Conservation (phyloP, 768 basidiomycete species). For the Auriscalpium orientale region DNA sequence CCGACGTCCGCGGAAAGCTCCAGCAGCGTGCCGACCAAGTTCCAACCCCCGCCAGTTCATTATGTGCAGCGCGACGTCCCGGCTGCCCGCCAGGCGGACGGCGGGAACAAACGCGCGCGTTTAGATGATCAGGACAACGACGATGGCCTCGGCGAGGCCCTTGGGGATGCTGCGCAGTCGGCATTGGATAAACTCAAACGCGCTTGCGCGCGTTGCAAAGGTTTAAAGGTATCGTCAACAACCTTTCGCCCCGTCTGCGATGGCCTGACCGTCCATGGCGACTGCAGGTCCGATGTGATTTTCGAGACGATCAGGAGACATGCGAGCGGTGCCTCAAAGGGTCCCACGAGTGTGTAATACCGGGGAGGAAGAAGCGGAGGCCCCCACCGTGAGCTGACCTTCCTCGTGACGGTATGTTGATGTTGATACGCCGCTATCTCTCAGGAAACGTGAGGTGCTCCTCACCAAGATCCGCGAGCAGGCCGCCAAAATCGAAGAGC, state of each 20-base stretch:
- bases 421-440: neutral
- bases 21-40: too few species aligned
- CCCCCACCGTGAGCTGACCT: conserved; percentile 61
- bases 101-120: neutral
- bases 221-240: conserved; percentile 9
- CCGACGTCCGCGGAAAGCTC: too few species aligned
- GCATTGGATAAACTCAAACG: conserved; percentile 10
- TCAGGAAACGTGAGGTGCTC: conserved; percentile 75
- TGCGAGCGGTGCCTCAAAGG: conserved; percentile 71
- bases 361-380: conserved; percentile 77
- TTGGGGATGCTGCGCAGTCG: neutral
- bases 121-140: conserved; percentile 12
- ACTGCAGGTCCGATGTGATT: conserved; percentile 66
- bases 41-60: too few species aligned
- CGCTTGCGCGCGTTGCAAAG: conserved; percentile 16
- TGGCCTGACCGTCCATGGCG: neutral
- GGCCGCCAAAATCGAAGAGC: conserved; percentile 59
- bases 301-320: conserved; percentile 60
- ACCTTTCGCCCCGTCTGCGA: neutral
- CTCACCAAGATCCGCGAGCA: conserved; percentile 70
- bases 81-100: too few species aligned
- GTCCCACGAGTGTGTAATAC: conserved; percentile 67
- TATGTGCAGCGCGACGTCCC: too few species aligned
- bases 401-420: neutral
- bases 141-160: neutral